Conservation (phyloP, 768 basidiomycete species). For the Auriscalpium microsporum region DNA sequence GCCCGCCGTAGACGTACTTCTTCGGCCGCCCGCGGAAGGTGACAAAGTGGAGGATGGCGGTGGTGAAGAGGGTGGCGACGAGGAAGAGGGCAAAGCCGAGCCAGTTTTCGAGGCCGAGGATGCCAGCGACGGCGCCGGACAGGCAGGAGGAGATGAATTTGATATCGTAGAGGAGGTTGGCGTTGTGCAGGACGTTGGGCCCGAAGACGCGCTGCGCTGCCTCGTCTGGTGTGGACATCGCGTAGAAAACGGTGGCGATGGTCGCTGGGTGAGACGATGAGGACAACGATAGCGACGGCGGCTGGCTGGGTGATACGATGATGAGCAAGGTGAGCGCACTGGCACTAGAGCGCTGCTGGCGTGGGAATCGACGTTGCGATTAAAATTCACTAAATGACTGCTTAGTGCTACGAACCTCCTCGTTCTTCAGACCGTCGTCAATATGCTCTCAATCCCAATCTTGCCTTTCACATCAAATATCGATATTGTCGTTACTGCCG, state of each 20-base stretch:
- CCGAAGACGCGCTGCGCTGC: conserved; percentile 56
- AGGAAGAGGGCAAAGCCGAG: conserved; percentile 76
- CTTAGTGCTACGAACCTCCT: too few relatives aligned
- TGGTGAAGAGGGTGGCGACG: conserved; percentile 55
- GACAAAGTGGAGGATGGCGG: conserved; percentile 53
- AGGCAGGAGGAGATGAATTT: conserved; percentile 82
- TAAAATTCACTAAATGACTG: too few relatives aligned
- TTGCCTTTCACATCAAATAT: too few relatives aligned
- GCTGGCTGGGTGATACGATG: too few relatives aligned
- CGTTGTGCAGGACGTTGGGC: conserved; percentile 60
- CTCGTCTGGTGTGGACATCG: conserved; percentile 29
- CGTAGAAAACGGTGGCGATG: background rate
- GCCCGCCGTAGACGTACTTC: conserved; percentile 56
- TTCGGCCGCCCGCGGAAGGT: conserved; percentile 62
- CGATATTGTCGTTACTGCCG: background rate
- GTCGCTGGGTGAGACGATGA: too few relatives aligned
- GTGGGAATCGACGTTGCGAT: too few relatives aligned
- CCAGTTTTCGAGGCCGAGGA: conserved; percentile 83
- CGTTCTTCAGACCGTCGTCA: too few relatives aligned
- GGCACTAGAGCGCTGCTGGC: too few relatives aligned
- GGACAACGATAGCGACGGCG: too few relatives aligned
- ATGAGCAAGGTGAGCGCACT: too few relatives aligned
- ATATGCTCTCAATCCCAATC: too few relatives aligned
- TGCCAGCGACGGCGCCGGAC: conserved; percentile 80
- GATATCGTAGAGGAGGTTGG: conserved; percentile 45